Evolutionary conservation across 768 basidiomycete genomes (phyloP).

Genomic region (Sarcodon aspratus): DNA sequence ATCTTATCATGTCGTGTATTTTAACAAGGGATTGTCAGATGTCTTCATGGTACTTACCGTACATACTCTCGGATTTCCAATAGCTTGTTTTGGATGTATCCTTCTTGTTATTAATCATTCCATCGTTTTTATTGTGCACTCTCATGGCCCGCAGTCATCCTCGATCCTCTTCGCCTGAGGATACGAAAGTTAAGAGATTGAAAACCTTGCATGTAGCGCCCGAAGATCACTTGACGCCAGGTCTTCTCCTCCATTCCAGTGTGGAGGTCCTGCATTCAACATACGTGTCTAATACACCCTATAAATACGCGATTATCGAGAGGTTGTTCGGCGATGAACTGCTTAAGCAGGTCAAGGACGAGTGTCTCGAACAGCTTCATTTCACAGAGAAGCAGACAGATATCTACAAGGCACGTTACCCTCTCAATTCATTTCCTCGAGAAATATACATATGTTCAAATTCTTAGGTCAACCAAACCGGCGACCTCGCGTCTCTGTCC

Average conservation of each 20-base stretch:
- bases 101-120: too few species aligned
- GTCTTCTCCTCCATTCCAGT: slow-evolving; percentile 45
- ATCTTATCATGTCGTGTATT: too few species aligned
- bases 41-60: too few species aligned
- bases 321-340: slow-evolving; percentile 80
- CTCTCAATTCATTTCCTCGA: slow-evolving; percentile 1
- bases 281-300: slow-evolving; percentile 57
- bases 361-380: slow-evolving; percentile 66
- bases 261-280: slow-evolving; percentile 40
- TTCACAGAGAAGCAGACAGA: slow-evolving; percentile 96
- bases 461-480: slow-evolving; percentile 85
- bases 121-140: too few species aligned
- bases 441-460: not conserved
- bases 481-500: slow-evolving; percentile 88
- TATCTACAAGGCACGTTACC: slow-evolving; percentile 75
- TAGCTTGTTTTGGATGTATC: too few species aligned
- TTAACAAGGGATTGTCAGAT: too few species aligned
- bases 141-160: too few species aligned
- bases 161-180: too few species aligned
- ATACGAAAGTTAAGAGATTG: not conserved
- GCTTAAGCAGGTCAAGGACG: slow-evolving; percentile 71
- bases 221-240: slow-evolving; percentile 32
- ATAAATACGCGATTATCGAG: slow-evolving; percentile 73
- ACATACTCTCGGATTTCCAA: too few species aligned
- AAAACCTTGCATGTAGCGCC: slow-evolving; percentile 1